phyloP scores from a whole-genome alignment of 176 grass and related monocot species.

The Zea luxurians region DNA sequence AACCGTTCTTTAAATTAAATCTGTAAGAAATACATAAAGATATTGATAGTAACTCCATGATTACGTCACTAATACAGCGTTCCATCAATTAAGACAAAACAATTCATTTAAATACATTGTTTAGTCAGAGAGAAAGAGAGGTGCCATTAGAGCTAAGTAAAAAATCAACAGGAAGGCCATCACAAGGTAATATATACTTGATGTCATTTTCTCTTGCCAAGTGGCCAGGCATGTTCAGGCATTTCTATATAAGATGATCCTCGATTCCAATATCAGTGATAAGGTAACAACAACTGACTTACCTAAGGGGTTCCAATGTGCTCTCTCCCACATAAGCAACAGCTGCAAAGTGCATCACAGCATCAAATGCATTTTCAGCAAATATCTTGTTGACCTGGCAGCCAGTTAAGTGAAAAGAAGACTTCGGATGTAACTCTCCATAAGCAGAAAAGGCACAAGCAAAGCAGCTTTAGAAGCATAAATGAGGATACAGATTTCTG shows the following conservation, averaged over 20 bases:
- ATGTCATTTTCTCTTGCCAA: neutral
- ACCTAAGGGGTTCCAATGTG: slow-evolving; percentile 71
- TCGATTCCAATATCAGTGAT: neutral
- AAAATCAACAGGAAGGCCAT: neutral
- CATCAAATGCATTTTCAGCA: slow-evolving; percentile 78
- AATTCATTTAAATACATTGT: neutral
- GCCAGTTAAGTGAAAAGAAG: slow-evolving; percentile 46
- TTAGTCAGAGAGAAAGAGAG: neutral
- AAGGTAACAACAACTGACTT: slow-evolving; percentile 11
- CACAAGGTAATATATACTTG: neutral
- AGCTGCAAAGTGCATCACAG: slow-evolving; percentile 83
- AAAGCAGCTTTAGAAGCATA: slow-evolving; percentile 30
- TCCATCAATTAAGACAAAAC: slow-evolving; percentile 15
- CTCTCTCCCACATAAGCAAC: slow-evolving; percentile 90
- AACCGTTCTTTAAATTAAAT: neutral
- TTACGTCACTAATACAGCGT: neutral
- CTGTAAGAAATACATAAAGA: neutral
- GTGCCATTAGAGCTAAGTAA: neutral
- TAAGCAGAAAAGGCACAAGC: slow-evolving; percentile 1
- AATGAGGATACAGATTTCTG: slow-evolving; percentile 69
- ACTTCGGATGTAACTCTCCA: slow-evolving; percentile 9
- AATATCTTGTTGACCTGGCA: slow-evolving; percentile 72
- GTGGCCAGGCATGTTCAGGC: neutral
- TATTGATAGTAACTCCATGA: slow-evolving; percentile 20
- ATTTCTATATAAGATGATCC: slow-evolving; percentile 3